Percentiles rank a stretch among this genome's conserved stretches.
Conservation (phyloP, 805 yeast genomes). For the Monosporozyma aerobia region DNA sequence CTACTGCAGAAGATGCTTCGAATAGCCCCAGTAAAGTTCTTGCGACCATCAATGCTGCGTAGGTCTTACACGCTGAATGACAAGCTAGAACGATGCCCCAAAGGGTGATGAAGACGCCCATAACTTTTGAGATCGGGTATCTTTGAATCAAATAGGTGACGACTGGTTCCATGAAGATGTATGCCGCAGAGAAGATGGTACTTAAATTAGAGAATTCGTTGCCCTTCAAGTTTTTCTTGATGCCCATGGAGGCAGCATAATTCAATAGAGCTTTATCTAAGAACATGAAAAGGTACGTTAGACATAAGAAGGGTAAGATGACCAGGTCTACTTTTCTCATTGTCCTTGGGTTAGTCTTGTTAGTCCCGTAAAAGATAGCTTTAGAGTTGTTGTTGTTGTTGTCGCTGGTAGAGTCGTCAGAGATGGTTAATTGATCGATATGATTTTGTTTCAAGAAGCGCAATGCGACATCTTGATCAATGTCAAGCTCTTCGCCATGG, state of each 20-base stretch:
- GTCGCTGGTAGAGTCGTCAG: neutral
- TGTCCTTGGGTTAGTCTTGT: slow-evolving; percentile 14
- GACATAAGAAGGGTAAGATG: slow-evolving; percentile 42
- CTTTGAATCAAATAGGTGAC: slow-evolving; percentile 40
- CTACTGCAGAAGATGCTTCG: slow-evolving; percentile 49
- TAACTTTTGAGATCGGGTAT: slow-evolving; percentile 44
- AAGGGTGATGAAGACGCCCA: slow-evolving; percentile 37
- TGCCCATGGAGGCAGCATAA: slow-evolving; percentile 59
- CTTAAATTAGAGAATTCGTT: slow-evolving; percentile 45
- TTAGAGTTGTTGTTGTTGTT: neutral
- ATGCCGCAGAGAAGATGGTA: slow-evolving; percentile 45
- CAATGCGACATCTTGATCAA: slow-evolving; percentile 4
- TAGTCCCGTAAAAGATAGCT: slow-evolving; percentile 19
- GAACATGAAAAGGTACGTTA: slow-evolving; percentile 47
- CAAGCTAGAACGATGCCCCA: slow-evolving; percentile 49
- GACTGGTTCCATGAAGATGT: slow-evolving; percentile 47
- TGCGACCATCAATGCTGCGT: slow-evolving; percentile 47
- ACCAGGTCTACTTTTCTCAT: slow-evolving; percentile 38
- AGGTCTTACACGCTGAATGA: slow-evolving; percentile 44
- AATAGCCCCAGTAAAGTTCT: slow-evolving; percentile 45
- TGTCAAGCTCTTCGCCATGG: neutral
- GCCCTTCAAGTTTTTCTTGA: slow-evolving; percentile 38
- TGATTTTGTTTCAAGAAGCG: slow-evolving; percentile 4
- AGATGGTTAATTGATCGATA: slow-evolving; percentile 2
- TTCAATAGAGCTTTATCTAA: slow-evolving; percentile 51